These are phyloP conservation scores for Wickerhamomyces sp. DNA, from an alignment of 1,139 yeast genomes.

Conservation along the genomic window DNA sequence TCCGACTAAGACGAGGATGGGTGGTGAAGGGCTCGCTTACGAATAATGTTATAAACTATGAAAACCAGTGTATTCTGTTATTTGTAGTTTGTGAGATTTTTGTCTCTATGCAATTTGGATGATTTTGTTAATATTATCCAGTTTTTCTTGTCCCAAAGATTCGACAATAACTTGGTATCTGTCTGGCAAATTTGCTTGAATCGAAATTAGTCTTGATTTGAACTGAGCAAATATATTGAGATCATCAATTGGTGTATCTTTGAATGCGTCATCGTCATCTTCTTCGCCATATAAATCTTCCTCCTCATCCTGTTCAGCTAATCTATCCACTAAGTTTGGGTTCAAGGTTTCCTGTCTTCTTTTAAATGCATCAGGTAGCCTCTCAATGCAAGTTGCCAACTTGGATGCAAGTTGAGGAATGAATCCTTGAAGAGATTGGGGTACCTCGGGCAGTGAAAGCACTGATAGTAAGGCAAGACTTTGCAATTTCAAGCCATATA, in stretches of 20 bases:
- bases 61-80: too few species aligned
- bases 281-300: conserved; percentile 41
- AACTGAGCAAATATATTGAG: conserved; percentile 58
- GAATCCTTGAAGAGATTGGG: conserved; percentile 28
- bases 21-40: too few species aligned
- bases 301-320: conserved; percentile 29
- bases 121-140: conserved; percentile 25
- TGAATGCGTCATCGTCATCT: conserved; percentile 53
- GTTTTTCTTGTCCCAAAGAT: conserved; percentile 25
- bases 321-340: too few species aligned
- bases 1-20: background rate
- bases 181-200: conserved; percentile 27
- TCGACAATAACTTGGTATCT: conserved; percentile 29
- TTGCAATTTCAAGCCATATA: conserved; percentile 73
- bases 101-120: conserved; percentile 22
- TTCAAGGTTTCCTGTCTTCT: conserved; percentile 49
- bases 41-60: too few species aligned
- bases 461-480: conserved; percentile 57
- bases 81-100: background rate
- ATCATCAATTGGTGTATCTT: conserved; percentile 70
- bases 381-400: conserved; percentile 45
- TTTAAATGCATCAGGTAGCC: conserved; percentile 66
- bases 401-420: conserved; percentile 35
- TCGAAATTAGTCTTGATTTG: conserved; percentile 32
- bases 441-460: conserved; percentile 34